Evolutionary conservation across 176 grass and related monocot species (phyloP), one percentile per base, ranked within the genome.

Genomic region (Carex scoparia): DNA sequence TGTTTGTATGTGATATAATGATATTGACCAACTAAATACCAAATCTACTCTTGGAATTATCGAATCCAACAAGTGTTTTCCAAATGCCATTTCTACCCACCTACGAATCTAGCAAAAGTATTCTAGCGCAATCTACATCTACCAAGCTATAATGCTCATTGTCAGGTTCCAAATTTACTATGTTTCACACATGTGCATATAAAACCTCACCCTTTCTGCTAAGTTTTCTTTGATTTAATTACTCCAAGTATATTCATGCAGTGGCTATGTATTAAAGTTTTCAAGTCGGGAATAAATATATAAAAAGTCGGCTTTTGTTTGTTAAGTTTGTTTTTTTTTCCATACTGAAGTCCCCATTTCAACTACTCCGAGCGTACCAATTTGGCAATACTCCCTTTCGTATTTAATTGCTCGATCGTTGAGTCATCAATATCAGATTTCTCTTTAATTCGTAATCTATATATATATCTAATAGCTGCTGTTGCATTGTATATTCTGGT

Each of bases 391-490:
- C 40, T 46, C 18, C 30, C 40, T 49, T 73, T 73, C 16, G 23
- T 49, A 73, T 49, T 73, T 49, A 49, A n/a, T 49, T 48, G 64
- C 19, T 46, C 10, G 64, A 10, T 46, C 10, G 70, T 74, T 49
- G 3, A 7, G 44, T 53, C n/a, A 51, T 74, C 27, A n/a, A 51
- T 74, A 46, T 40, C n/a, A 74, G n/a, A 13, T 7, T 51, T 74
- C n/a, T 65, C 42, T 74, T 74, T 28, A 74, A 74, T 74, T 74
- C 70, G 70, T n/a, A 74, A 74, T 74, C 70, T 48, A 49, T 53
- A 49, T 13, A 74, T 28, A 74, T 18, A 61, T 61, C 9, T 74
- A 42, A 46, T 74, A 28, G 9, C 42, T 27, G 18, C 33, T 79
- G 18, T 64, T 19, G 56, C 57, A 42, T 40, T 63, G 55, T 63